A percentile compares a stretch with the other conserved stretches of the same genome.
Conservation (phyloP, 371 early-diverging fungal species). For the Apophysomyces variabilis region DNA sequence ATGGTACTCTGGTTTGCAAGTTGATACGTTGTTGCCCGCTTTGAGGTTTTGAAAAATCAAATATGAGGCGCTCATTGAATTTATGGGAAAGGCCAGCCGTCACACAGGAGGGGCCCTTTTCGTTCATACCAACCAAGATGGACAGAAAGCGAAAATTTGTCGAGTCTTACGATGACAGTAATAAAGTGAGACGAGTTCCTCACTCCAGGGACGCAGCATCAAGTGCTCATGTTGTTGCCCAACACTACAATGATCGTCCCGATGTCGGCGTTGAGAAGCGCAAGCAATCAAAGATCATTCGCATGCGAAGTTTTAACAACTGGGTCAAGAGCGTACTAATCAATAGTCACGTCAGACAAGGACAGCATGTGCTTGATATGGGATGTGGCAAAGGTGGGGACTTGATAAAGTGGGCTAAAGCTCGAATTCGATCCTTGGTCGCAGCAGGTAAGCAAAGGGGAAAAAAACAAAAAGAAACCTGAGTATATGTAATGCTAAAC, state of each 20-base stretch:
- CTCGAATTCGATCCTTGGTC: conserved; percentile 70
- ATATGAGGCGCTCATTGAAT: no score
- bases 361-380: conserved; percentile 84
- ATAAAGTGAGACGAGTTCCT: conserved; percentile 14
- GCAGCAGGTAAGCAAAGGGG: conserved; percentile 62
- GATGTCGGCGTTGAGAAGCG: conserved; percentile 78
- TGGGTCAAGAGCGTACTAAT: conserved; percentile 95
- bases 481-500: no score
- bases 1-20: no score
- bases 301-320: conserved; percentile 93
- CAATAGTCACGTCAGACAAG: conserved; percentile 59
- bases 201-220: conserved; percentile 13
- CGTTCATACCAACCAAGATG: conserved; percentile 2
- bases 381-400: conserved; percentile 99
- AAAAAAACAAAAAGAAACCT: no score
- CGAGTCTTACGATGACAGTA: conserved; percentile 7
- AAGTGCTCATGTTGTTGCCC: conserved; percentile 64
- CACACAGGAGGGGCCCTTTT: neutral
- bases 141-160: conserved; percentile 18
- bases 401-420: conserved; percentile 88
- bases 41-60: no score
- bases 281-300: conserved; percentile 83
- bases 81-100: neutral
- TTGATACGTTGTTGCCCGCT: no score
- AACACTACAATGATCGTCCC: conserved; percentile 94